Evolutionary conservation across 352 stramenopile species (phyloP), one percentile per base, ranked within the genome.

Genomic region (Phytopythium vexans): DNA sequence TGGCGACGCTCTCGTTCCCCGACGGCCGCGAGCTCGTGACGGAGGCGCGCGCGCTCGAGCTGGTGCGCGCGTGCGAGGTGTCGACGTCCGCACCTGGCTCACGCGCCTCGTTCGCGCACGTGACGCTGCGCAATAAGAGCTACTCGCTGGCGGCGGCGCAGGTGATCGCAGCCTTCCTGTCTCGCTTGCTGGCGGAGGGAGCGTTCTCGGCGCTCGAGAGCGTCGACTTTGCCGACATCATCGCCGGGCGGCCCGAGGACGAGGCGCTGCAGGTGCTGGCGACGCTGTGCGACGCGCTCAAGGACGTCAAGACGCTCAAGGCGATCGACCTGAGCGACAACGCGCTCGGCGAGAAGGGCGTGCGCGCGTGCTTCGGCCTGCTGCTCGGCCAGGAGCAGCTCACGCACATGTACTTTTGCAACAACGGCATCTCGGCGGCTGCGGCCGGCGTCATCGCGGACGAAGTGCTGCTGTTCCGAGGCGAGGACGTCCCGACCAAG

Each of bases 241-340:
- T 94, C 48, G 86, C 86, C 31, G 83, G 83, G 2, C 77, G 82
- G 9, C 80, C 83, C 1, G 82, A 94, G 51, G 82, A 92, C 48
- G 80, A 93, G 56, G 86, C 82, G 51, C 79, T 94, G 15, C 75
- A 92, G 58, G 84, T 95, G 49, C 77, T 95, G 31, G 54, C 74
- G 43, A 89, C 75, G 60, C 73, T 95, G 16, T 94, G 83, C 56
- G 76, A 93, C 56, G 56, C 86, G 54, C 67, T 95, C 34, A 56
- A 70, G 43, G 48, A 39, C 53, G 66, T 91, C 68, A 89, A 90
- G 74, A 88, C 79, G 54, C 73, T 93, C 58, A 79, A 72, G 49
- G 67, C 68, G 49, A 92, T 95, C 54, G 83, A 95, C 44, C 64
- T 98, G 47, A 98, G 90, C 62, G 92, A 98, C 68, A 98, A 98